Evolutionary conservation across 306 rosid species (phyloP), one percentile per base, ranked within the genome.

Genomic region (Senna siamea): DNA sequence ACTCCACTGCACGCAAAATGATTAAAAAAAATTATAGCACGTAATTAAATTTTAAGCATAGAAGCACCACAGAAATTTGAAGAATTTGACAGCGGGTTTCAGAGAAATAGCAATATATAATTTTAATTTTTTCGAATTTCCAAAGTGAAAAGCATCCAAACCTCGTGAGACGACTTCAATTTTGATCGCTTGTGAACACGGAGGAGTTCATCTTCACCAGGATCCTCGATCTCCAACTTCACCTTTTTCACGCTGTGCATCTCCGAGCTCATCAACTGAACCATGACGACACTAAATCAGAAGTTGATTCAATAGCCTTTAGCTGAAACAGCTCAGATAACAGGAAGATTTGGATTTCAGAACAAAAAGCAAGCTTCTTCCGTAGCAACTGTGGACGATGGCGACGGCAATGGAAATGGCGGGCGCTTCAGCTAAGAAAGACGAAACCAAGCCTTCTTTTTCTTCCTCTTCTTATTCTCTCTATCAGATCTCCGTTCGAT

Each of bases 181-280:
- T 74, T 87, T 71, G 85, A 78, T 30, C 89, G 87, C 75, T 89
- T 91, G 50, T 62, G 80, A 80, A 79, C 64, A 84, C 79, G 46
- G 7, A 73, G 78, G 9, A 79, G 18, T 20, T 77, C 78, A 43
- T 74, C 60, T 58, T 80, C 79, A 4, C 59, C 22, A 54, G 81
- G 75, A 22, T 70, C 90, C 22, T 87, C 88, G 34, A 72, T 5
- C 70, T 91, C 95, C 48, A 77, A 17, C 75, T 89, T 91, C 44
- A 89, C 85, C 63, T 80, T 85, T 22, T 83, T 85, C 32, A 63
- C 12, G 63, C 69, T 61, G 75, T 75, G 77, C 37, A 72, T 5
- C 3, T 82, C 86, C 4, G 88, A 76, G 35, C 59, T 72, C 94
- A 91, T 91, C 28, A 76, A 44, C 73, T 89, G 97, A 79, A 91